Percentiles rank a stretch among this genome's conserved stretches.
Evolutionary conservation across 495 filamentous ascomycete species (phyloP).

Genomic region (Pseudomonodictys pantanalensis): DNA sequence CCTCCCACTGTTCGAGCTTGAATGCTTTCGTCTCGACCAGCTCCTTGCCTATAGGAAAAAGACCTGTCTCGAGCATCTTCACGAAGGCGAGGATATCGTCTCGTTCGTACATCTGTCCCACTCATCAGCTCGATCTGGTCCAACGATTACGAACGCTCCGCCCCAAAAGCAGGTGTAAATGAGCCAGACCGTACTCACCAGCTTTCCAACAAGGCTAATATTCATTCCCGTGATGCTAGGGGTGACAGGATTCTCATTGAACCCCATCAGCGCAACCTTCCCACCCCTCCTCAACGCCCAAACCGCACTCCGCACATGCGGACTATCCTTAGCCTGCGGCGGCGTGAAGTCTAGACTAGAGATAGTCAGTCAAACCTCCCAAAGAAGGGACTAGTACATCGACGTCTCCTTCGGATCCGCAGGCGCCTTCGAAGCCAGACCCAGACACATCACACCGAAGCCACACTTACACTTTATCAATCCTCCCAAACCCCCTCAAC

Average conservation of each 20-base stretch:
- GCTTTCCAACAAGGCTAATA: not conserved
- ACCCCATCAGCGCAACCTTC: conserved; percentile 30
- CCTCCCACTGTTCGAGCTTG: conserved; percentile 38
- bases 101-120: conserved; percentile 7
- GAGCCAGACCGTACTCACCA: no score
- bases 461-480: no score
- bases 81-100: conserved; percentile 29
- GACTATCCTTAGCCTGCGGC: conserved; percentile 3
- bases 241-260: not conserved
- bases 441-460: no score
- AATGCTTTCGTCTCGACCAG: conserved; percentile 37
- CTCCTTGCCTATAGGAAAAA: conserved; percentile 36
- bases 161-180: no score
- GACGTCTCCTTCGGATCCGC: no score
- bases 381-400: no score
- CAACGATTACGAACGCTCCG: no score
- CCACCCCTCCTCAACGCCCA: conserved; percentile 13
- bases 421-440: no score
- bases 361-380: no score
- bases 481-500: not conserved
- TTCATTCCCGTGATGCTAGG: not conserved
- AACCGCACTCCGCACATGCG: conserved; percentile 15
- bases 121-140: no score
- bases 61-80: conserved; percentile 39
- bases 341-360: conserved; percentile 25